A percentile compares a stretch with the other conserved stretches of the same genome.
Evolutionary conservation across 192 early-diverging fungal genomes (phyloP).

Genomic region (Spizellomyces sp.): DNA sequence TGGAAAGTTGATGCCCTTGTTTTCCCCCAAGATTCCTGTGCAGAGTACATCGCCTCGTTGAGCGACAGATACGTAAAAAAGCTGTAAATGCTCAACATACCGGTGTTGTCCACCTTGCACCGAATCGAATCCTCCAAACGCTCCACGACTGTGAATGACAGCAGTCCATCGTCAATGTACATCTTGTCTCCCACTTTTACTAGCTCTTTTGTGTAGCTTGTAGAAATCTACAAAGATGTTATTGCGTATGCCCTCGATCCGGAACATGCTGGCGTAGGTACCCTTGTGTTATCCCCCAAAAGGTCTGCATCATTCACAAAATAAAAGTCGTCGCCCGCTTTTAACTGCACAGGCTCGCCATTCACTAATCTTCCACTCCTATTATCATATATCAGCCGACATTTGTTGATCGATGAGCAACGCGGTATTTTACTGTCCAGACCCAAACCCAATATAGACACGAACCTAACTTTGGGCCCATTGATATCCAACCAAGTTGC

Average conservation of each 20-base stretch:
- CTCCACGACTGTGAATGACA: constrained; percentile 91
- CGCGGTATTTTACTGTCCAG: no score
- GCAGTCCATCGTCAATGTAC: constrained; percentile 90
- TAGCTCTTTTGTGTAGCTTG: constrained; percentile 61
- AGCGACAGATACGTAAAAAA: not conserved
- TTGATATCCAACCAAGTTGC: constrained; percentile 64
- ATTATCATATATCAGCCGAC: no score
- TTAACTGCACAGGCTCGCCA: constrained; percentile 45
- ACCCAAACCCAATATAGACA: no score
- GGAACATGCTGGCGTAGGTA: constrained; percentile 6
- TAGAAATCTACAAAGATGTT: constrained; percentile 23
- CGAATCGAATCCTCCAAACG: constrained; percentile 50
- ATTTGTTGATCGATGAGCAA: not conserved
- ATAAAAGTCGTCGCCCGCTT: constrained; percentile 54
- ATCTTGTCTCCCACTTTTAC: constrained; percentile 60
- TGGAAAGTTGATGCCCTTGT: constrained; percentile 66
- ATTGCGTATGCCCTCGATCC: not conserved
- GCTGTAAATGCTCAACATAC: constrained; percentile 13
- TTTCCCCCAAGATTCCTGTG: constrained; percentile 51
- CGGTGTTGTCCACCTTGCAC: constrained; percentile 50
- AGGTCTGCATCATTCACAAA: constrained; percentile 56
- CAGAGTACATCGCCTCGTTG: not conserved
- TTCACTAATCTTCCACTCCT: constrained; percentile 54
- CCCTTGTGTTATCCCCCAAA: constrained; percentile 55
- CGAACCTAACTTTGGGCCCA: constrained; percentile 60